These are phyloP conservation scores for Polygonum aviculare DNA, from an alignment of 148 eudicot species.

Conservation along the genomic window DNA sequence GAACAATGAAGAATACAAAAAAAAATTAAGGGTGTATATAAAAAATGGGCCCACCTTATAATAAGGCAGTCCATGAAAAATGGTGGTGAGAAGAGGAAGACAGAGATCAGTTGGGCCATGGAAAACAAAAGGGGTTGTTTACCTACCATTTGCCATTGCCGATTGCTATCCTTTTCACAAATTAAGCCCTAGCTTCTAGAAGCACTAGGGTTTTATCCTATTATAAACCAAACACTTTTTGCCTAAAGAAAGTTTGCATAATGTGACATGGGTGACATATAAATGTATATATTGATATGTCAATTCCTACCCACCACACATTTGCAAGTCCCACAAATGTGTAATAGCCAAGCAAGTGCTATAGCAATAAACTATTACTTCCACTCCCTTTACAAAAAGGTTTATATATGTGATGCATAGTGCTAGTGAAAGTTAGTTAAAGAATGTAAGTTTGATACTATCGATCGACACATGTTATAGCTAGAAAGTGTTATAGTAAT, in stretches of 20 bases:
- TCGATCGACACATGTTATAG: too few species aligned
- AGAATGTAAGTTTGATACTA: too few species aligned
- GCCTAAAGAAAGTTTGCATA: neutral
- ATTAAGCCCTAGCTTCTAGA: neutral
- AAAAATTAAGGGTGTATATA: neutral
- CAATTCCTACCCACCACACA: conserved; percentile 1
- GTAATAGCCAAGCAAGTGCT: neutral
- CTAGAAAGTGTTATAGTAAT: too few species aligned
- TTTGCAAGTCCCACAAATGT: neutral
- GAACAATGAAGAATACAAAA: neutral
- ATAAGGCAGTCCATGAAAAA: neutral
- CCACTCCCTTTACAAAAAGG: too few species aligned
- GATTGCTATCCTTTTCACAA: neutral
- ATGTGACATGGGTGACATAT: neutral
- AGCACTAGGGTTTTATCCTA: neutral
- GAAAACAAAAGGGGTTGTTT: neutral
- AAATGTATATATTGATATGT: neutral
- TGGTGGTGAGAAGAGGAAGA: conserved; percentile 3
- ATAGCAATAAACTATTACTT: neutral
- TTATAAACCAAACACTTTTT: neutral
- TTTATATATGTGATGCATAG: too few species aligned
- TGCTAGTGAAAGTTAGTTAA: too few species aligned
- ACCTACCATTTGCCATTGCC: neutral
- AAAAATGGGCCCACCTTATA: neutral
- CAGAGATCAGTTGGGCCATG: neutral